Conservation (phyloP, 106 monocot species). For the Acanthochlamys bracteata region DNA sequence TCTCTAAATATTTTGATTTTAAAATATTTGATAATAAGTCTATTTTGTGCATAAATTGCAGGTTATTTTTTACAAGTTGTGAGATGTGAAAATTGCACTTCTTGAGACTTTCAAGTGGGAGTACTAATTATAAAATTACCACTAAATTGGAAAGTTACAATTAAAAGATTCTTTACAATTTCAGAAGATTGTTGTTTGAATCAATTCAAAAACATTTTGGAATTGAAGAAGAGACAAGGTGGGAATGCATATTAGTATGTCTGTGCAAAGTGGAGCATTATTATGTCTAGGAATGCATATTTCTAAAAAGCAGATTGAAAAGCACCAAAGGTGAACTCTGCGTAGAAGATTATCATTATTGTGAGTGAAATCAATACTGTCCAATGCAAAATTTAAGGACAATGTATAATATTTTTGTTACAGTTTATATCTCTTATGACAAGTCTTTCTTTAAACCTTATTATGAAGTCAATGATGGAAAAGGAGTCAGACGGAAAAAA, state of each 20-base stretch:
- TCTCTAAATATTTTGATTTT: too few relatives aligned
- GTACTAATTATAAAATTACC: too few relatives aligned
- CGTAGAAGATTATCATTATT: too few relatives aligned
- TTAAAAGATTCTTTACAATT: too few relatives aligned
- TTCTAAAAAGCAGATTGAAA: background rate
- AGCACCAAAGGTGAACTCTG: background rate
- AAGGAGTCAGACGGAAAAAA: too few relatives aligned
- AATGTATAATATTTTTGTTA: background rate
- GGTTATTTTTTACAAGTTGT: too few relatives aligned
- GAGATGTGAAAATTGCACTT: too few relatives aligned
- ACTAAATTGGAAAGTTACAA: too few relatives aligned
- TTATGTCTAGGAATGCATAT: background rate
- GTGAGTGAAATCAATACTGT: too few relatives aligned
- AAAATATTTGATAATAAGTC: too few relatives aligned
- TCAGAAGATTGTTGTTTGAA: background rate
- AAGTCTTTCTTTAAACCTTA: background rate
- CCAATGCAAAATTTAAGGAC: background rate
- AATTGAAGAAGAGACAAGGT: background rate
- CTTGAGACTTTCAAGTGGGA: too few relatives aligned
- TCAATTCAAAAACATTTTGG: background rate
- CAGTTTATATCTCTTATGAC: background rate
- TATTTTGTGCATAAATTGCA: too few relatives aligned
- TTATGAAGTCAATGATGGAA: background rate
- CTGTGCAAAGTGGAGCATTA: background rate
- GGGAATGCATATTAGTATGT: background rate